phyloP scores from a whole-genome alignment of 2,329 filamentous ascomycete genomes.

The Rhynchosporium agropyri region DNA sequence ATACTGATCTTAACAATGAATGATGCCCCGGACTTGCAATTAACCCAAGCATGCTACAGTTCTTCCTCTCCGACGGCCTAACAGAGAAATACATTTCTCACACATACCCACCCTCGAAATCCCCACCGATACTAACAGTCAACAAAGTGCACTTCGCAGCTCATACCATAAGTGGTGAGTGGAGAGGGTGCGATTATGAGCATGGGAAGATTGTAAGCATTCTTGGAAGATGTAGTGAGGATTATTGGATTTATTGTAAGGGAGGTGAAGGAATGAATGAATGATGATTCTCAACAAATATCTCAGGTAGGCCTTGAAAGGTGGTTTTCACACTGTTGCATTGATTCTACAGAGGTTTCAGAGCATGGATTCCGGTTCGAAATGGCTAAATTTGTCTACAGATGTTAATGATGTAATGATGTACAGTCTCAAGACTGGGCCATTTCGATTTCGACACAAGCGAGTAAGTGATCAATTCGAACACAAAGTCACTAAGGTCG shows the following conservation, averaged over 20 bases:
- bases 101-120: slow-evolving; percentile 15
- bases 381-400: too few species aligned
- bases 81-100: slow-evolving; percentile 32
- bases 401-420: too few species aligned
- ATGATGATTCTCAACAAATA: neutral
- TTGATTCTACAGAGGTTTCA: too few species aligned
- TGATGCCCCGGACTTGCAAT: neutral
- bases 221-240: slow-evolving; percentile 26
- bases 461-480: too few species aligned
- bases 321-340: too few species aligned
- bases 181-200: slow-evolving; percentile 30
- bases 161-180: slow-evolving; percentile 31
- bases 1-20: neutral
- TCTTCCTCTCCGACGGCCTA: slow-evolving; percentile 35
- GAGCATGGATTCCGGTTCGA: too few species aligned
- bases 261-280: neutral
- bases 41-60: slow-evolving; percentile 14
- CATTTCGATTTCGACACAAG: too few species aligned
- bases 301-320: too few species aligned
- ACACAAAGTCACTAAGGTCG: too few species aligned
- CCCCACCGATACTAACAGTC: slow-evolving; percentile 20
- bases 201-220: slow-evolving; percentile 11
- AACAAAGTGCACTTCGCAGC: slow-evolving; percentile 32
- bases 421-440: too few species aligned
- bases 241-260: slow-evolving; percentile 20